Evolutionary conservation across 208 protist species (phyloP), one percentile per base, ranked within the genome.

Genomic region (Acanthamoeba pearcei): DNA sequence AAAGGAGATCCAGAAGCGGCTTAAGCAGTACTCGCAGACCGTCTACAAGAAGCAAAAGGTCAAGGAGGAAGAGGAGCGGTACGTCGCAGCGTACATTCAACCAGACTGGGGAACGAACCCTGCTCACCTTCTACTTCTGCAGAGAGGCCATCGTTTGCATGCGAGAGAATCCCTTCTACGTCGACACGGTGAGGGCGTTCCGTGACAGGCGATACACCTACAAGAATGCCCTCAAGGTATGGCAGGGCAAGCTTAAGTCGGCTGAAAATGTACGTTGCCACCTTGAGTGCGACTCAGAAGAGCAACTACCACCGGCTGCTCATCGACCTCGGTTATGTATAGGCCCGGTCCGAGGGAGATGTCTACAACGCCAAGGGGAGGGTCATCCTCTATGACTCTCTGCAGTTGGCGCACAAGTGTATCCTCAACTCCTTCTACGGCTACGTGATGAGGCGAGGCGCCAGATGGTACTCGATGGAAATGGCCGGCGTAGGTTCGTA

Each of bases 341-440:
- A 94, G 86, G 86, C 29, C 15, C 49, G 27, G 29, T 42, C 95
- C 9, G 92, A 66, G 10, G 70, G 32, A 29, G 95, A 97, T 22
- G 51, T 95, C 51, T 90, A 97, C 42, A 68, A 95, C 24, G 95
- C 95, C 1, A 98, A 99, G 57, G 98, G 99, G 76, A 98, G 99
- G 68, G 98, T 99, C 27, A 97, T 99, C 9, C 98, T 99, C 62
- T 99, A 99, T 97, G 99, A 99, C 82, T 99, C 99, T 9, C 98
- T 99, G 29, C 99, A 99, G 98, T 97, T 99, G 22, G 99, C 99
- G 27, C 99, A 99, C 97, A 99, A 99, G 97, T 99, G 99, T 96
- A 99, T 99, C 97, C 97, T 99, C 29, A 99, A 99, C 98, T 99
- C 99, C 27, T 99, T 99, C 97, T 99, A 99, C 97, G 99, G 99